These are phyloP conservation scores for Populus euphratica DNA, from an alignment of 345 rosid genomes.

Conservation along the genomic window DNA sequence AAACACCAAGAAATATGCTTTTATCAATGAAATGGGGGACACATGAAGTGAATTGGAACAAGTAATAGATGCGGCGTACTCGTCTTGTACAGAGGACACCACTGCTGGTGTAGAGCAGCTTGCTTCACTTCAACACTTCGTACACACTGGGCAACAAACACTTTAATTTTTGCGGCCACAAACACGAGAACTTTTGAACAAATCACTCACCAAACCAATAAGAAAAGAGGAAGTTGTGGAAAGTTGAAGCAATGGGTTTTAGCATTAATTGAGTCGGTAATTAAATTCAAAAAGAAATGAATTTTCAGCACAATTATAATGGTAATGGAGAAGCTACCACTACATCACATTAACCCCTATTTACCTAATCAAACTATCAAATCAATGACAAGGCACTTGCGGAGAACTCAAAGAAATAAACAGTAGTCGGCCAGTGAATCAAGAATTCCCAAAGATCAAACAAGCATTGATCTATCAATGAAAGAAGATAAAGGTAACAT, in stretches of 20 bases:
- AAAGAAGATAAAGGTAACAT: neutral
- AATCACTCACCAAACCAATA: slow-evolving; percentile 1
- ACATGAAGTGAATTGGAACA: slow-evolving; percentile 18
- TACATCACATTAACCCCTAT: neutral
- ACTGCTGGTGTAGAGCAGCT: neutral
- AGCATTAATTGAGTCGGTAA: slow-evolving; percentile 21
- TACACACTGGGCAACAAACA: neutral
- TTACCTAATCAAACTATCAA: neutral
- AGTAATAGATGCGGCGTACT: neutral
- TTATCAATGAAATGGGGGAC: slow-evolving; percentile 11
- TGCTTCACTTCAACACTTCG: neutral
- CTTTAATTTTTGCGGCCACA: slow-evolving; percentile 11
- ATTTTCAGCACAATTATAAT: neutral
- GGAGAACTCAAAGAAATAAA: slow-evolving; percentile 13
- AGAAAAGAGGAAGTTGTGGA: neutral
- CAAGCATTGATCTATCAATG: slow-evolving; percentile 1
- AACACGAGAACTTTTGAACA: slow-evolving; percentile 9
- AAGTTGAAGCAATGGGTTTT: slow-evolving; percentile 9
- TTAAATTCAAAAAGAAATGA: neutral
- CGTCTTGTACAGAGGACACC: neutral
- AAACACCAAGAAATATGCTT: slow-evolving; percentile 4
- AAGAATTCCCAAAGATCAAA: neutral
- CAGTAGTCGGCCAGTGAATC: slow-evolving; percentile 3
- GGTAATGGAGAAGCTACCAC: neutral
- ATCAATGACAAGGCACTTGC: neutral